These are phyloP conservation scores for Albophoma yamanashiensis DNA, from an alignment of 2,329 filamentous ascomycete genomes.

Conservation along the genomic window DNA sequence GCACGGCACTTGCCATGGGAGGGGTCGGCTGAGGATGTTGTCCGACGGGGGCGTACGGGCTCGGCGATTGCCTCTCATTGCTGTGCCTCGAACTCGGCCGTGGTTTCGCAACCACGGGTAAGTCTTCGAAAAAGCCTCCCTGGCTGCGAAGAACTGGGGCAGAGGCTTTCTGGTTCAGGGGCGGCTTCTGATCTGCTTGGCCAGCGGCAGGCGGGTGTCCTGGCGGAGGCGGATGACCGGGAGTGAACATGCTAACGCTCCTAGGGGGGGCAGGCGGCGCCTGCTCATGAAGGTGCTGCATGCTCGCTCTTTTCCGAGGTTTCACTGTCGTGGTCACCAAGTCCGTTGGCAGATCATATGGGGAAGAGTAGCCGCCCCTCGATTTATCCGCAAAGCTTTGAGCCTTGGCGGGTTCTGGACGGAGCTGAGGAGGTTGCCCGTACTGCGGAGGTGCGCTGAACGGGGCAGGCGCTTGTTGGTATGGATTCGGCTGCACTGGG, in stretches of 20 bases:
- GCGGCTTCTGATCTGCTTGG: conserved; percentile 20
- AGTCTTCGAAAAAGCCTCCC: conserved; percentile 65
- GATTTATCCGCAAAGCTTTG: conserved; percentile 86
- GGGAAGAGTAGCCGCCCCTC: conserved; percentile 86
- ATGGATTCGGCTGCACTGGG: conserved; percentile 8
- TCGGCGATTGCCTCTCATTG: conserved; percentile 30
- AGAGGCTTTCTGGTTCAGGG: conserved; percentile 21
- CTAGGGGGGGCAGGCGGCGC: conserved; percentile 45
- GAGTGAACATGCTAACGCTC: conserved; percentile 46
- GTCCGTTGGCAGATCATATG: conserved; percentile 90
- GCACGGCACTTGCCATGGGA: conserved; percentile 13
- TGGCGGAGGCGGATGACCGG: conserved; percentile 12
- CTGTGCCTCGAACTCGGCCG: conserved; percentile 48
- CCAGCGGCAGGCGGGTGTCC: conserved; percentile 10
- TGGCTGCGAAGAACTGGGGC: conserved; percentile 27
- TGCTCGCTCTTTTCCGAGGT: conserved; percentile 53
- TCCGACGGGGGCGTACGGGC: conserved; percentile 4
- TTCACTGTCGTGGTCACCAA: conserved; percentile 46
- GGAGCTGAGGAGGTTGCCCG: conserved; percentile 23
- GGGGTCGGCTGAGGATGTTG: conserved; percentile 9
- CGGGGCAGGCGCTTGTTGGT: conserved; percentile 11
- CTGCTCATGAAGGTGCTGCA: conserved; percentile 38
- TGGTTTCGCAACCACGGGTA: conserved; percentile 53
- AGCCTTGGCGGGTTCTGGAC: conserved; percentile 42
- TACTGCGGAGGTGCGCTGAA: conserved; percentile 21